A percentile compares a stretch with the other conserved stretches of the same genome.
Conservation (phyloP, 2,329 filamentous ascomycete species). For the Clonostachys chloroleuca region DNA sequence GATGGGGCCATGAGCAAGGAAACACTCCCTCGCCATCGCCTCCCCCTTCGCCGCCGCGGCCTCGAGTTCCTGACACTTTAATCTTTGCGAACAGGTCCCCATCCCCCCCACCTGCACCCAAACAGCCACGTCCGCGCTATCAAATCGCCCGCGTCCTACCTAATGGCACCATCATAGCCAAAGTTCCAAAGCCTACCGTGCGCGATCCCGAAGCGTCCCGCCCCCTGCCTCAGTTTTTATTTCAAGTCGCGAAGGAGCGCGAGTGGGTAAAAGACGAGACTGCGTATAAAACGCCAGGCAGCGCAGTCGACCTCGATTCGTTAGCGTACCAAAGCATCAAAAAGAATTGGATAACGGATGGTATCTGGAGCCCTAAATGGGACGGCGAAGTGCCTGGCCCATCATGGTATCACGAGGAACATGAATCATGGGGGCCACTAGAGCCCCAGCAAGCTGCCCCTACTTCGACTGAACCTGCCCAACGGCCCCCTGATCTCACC, state of each 20-base stretch:
- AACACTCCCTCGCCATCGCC: background rate
- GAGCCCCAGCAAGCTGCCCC: too few relatives aligned
- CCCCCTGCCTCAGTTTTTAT: background rate
- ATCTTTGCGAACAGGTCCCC: too few relatives aligned
- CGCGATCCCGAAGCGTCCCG: background rate
- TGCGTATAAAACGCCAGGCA: background rate
- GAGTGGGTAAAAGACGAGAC: background rate
- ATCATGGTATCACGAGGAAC: background rate
- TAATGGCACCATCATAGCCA: background rate
- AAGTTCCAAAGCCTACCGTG: background rate
- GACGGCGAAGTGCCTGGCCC: background rate
- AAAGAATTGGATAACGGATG: background rate
- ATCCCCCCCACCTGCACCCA: too few relatives aligned
- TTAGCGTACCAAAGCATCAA: background rate
- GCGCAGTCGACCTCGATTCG: background rate
- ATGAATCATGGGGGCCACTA: background rate
- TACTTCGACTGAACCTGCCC: too few relatives aligned
- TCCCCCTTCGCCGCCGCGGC: too few relatives aligned
- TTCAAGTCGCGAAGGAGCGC: background rate
- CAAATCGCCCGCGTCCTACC: background rate
- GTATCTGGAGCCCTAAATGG: background rate
- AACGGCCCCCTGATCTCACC: too few relatives aligned
- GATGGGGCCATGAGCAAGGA: slow-evolving; percentile 1
- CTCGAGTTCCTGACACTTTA: too few relatives aligned
- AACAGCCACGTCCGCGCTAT: background rate